These are phyloP conservation scores for Neurospora sp. DNA, from an alignment of 2,329 filamentous ascomycete genomes.

Conservation along the genomic window DNA sequence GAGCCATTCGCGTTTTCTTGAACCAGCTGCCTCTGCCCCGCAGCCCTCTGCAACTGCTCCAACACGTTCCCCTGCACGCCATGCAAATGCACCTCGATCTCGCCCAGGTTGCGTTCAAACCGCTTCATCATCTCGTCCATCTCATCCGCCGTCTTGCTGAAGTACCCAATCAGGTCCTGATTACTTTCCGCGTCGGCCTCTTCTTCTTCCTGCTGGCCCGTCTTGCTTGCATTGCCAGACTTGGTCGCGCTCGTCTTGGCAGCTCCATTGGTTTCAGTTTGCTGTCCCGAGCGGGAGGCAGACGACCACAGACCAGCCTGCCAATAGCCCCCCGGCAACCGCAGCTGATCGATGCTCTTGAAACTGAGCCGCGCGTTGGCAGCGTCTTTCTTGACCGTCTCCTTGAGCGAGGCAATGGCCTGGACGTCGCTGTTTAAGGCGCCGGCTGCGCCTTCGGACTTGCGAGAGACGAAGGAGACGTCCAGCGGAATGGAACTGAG, in stretches of 20 bases:
- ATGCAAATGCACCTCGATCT: slow-evolving; percentile 57
- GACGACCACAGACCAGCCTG: slow-evolving; percentile 29
- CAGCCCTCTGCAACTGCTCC: slow-evolving; percentile 46
- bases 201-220: slow-evolving; percentile 17
- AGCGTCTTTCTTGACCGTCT: slow-evolving; percentile 31
- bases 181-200: slow-evolving; percentile 40
- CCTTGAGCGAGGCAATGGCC: slow-evolving; percentile 32
- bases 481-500: slow-evolving; percentile 30
- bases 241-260: slow-evolving; percentile 12
- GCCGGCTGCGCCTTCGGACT: slow-evolving; percentile 33
- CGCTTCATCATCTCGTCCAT: slow-evolving; percentile 47
- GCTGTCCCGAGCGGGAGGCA: slow-evolving; percentile 18
- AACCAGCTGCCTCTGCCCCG: slow-evolving; percentile 9
- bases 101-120: slow-evolving; percentile 49
- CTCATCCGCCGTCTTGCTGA: slow-evolving; percentile 52
- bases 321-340: slow-evolving; percentile 40
- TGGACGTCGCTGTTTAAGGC: slow-evolving; percentile 31
- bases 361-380: slow-evolving; percentile 34
- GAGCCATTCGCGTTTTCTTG: slow-evolving; percentile 17
- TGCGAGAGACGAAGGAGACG: slow-evolving; percentile 34
- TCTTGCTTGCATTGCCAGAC: slow-evolving; percentile 2
- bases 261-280: slow-evolving; percentile 27
- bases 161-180: slow-evolving; percentile 53
- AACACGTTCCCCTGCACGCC: slow-evolving; percentile 51
- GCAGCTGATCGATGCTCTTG: slow-evolving; percentile 36